phyloP scores from a whole-genome alignment of 306 rosid genomes.

The Casuarina cunninghamiana region DNA sequence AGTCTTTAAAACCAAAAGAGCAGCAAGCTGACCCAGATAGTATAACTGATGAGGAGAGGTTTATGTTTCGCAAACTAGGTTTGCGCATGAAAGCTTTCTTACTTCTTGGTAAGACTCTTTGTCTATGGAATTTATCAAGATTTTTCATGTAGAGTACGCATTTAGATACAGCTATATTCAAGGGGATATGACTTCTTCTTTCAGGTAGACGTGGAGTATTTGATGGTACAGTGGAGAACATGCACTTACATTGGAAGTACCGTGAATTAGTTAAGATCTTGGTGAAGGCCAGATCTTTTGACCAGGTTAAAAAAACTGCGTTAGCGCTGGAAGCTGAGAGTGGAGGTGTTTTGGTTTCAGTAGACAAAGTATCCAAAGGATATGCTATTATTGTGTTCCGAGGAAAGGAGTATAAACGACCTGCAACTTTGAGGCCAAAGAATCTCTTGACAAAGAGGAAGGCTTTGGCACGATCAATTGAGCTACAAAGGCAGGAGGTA shows the following conservation, averaged over 20 bases:
- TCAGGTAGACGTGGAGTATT: constrained; percentile 98
- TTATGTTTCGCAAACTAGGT: constrained; percentile 97
- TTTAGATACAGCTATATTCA: constrained; percentile 16
- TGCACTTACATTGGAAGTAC: constrained; percentile 99
- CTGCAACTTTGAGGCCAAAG: constrained; percentile 83
- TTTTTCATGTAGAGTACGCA: not conserved
- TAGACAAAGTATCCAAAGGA: constrained; percentile 84
- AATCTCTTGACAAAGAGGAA: constrained; percentile 97
- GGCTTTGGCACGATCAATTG: constrained; percentile 93
- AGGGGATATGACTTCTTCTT: constrained; percentile 28
- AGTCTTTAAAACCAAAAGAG: constrained; percentile 62
- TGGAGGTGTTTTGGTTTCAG: constrained; percentile 89
- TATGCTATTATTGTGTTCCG: constrained; percentile 76
- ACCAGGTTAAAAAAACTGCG: constrained; percentile 79
- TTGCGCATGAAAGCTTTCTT: constrained; percentile 96
- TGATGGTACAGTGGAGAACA: constrained; percentile 96
- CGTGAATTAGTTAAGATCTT: constrained; percentile 86
- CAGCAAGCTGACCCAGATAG: constrained; percentile 76
- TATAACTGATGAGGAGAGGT: constrained; percentile 95
- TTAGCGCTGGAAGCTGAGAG: constrained; percentile 96
- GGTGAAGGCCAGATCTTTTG: constrained; percentile 76
- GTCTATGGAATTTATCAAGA: constrained; percentile 6
- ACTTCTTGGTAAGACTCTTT: constrained; percentile 70
- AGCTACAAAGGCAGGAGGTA: constrained; percentile 95
- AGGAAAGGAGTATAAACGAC: constrained; percentile 81